Base-by-base conservation (phyloP, 352 stramenopile species). In the Aphanomyces stellatus region DNA sequence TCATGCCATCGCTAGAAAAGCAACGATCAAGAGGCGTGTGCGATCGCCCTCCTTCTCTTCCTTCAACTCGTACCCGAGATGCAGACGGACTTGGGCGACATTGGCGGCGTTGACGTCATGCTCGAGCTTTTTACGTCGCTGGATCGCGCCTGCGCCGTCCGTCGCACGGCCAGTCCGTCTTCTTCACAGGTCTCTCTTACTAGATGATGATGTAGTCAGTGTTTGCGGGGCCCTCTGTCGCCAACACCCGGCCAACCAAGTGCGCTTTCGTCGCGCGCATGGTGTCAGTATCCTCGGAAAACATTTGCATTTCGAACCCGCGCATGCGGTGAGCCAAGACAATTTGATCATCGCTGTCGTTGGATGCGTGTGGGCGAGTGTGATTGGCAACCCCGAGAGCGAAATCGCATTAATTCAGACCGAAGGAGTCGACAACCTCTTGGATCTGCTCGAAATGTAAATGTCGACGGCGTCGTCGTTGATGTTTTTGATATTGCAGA, bases 331-430 rank as follows among this genome's bases (percentile, higher is more conserved):
- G 33, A 63, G 89, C n/a, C 78, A 93, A 55, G 80, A 88, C 3
- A 81, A 90, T 31, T 72, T 91, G 19, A 55, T 93, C 4, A 65
- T 90, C 2, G 82, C 74, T 2, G 71, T 87, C 33, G 27, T 93
- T 11, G 82, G 90, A 22, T 81, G 81, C 1, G 74, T 91, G 41
- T 76, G 81, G 5, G 78, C 77, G 17, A 90, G 82, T 48, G 69
- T 93, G 6, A 67, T 90, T 7, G 82, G 85, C 2, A 69, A 87
- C 59, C 10, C 61, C 0, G 72, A 80, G 10, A 88, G 72, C 24
- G 85, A 93, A 61, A 67, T 71, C 5, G 66, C 70, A 7, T 88
- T 91, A 43, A 78, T 90, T n/a, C 74, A 80, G 3, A 70, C 69
- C 1, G 76, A 90, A 55, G 82, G 82, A 7, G 80, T 91, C 2